phyloP scores from a whole-genome alignment of 2,329 filamentous ascomycete genomes.

The Fonsecaea pedrosoi region DNA sequence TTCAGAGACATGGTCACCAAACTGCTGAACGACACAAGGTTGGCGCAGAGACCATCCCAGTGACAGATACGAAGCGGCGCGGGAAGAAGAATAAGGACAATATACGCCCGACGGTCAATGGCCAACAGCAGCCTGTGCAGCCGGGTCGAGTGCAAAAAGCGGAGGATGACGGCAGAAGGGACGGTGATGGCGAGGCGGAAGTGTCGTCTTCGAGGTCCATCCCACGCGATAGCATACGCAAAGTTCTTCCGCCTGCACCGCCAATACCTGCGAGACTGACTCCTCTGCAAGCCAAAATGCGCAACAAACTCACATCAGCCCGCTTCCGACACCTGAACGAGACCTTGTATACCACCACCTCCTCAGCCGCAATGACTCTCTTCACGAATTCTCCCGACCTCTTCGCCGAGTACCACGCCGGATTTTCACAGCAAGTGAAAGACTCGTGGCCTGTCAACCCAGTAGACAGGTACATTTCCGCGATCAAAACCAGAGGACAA shows the following conservation, averaged over 20 bases:
- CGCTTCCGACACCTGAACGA: constrained; percentile 98
- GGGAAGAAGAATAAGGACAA: constrained; percentile 11
- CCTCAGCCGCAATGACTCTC: constrained; percentile 78
- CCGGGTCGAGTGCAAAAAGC: background rate
- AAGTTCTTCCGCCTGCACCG: constrained; percentile 51
- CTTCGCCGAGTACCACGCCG: constrained; percentile 95
- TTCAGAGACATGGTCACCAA: background rate
- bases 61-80: constrained; percentile 2
- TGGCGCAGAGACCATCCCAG: background rate
- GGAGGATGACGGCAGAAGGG: background rate
- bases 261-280: constrained; percentile 71
- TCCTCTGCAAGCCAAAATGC: constrained; percentile 91
- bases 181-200: constrained; percentile 10
- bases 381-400: constrained; percentile 88
- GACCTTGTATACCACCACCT: constrained; percentile 92
- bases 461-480: constrained; percentile 80
- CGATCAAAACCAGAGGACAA: constrained; percentile 70
- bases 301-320: constrained; percentile 89
- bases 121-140: background rate
- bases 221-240: constrained; percentile 26
- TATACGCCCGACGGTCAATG: background rate
- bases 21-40: background rate
- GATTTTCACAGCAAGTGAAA: constrained; percentile 92
- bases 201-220: background rate
- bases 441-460: constrained; percentile 94